Base-by-base conservation (phyloP, 2,329 filamentous ascomycete genomes). In the Fusarium sp. region DNA sequence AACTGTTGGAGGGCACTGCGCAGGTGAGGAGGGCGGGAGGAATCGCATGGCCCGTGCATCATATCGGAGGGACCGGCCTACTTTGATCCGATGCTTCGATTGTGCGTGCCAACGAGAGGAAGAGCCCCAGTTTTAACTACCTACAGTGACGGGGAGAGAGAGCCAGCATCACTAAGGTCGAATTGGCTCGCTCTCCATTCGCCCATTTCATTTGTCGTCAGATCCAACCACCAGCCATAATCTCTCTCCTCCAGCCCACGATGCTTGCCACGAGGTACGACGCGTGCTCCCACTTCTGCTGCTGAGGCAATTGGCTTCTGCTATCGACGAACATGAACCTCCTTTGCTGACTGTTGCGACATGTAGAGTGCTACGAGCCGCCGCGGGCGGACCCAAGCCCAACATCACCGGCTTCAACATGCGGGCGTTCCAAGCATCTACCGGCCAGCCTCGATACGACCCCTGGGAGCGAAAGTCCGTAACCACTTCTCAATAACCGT, bases 351-450 rank as follows among this genome's bases (percentile, higher is more conserved):
- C 62, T 51, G 15, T 23, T 37, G 27, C 46, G 25, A 39, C 47
- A 33, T 62, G 61, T 68, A 82, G 80, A 76, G 74, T 79, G 79
- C 81, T 87, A 79, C 82, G 85, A 76, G 82, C 83, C 76, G 82
- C 84, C 76, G 75, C 79, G 62, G 78, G 82, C 76, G 81, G 81
- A 76, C 79, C 80, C 73, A 86, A 87, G 83, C 85, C 88, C 77
- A 94, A 93, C 86, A 88, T 96, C 81, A 97, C 95, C 75, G 95
- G 95, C 82, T 98, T 98, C 86, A 91, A 96, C 83, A 86, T 93
- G 76, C 88, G 88, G 78, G 91, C 92, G 81, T 90, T 94, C 81
- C 92, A 89, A 78, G 88, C 87, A 68, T 85, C 94, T 45, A 84
- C 92, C 73, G 88, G 88, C 68, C 85, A 82, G 70, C 83, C 84